phyloP scores from a whole-genome alignment of 2,329 filamentous ascomycete species.

The Phyllosticta citriasiana region DNA sequence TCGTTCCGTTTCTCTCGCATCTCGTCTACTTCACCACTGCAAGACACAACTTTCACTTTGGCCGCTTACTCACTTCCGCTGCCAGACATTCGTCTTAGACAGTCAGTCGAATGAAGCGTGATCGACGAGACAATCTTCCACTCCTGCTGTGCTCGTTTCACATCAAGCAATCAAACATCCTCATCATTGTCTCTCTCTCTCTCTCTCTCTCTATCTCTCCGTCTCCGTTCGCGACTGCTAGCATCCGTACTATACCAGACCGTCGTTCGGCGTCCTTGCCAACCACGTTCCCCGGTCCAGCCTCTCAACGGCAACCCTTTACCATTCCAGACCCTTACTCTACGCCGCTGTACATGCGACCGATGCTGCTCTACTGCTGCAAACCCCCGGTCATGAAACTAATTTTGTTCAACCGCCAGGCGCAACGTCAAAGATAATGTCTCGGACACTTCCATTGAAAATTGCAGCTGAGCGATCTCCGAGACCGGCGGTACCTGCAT shows the following conservation, averaged over 20 bases:
- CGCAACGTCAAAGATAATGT: neutral
- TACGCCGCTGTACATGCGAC: neutral
- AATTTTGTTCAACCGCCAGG: neutral
- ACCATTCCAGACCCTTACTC: neutral
- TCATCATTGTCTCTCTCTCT: neutral
- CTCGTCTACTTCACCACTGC: neutral
- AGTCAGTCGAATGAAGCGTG: too few species aligned
- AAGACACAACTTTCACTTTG: neutral
- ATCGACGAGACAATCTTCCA: neutral
- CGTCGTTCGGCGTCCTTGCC: neutral
- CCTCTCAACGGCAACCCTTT: neutral
- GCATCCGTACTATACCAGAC: too few species aligned
- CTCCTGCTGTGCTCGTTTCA: neutral
- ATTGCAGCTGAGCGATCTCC: too few species aligned
- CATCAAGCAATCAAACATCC: neutral
- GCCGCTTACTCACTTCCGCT: neutral
- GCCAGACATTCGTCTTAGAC: too few species aligned
- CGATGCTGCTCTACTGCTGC: neutral
- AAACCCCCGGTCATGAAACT: neutral
- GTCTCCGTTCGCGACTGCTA: too few species aligned
- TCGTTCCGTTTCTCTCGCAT: neutral
- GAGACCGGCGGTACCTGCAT: too few species aligned
- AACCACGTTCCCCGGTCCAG: neutral
- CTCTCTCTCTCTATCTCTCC: too few species aligned
- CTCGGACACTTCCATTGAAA: neutral